Base-by-base conservation (phyloP, 192 early-diverging fungal species). In the Coemansia reversa region DNA sequence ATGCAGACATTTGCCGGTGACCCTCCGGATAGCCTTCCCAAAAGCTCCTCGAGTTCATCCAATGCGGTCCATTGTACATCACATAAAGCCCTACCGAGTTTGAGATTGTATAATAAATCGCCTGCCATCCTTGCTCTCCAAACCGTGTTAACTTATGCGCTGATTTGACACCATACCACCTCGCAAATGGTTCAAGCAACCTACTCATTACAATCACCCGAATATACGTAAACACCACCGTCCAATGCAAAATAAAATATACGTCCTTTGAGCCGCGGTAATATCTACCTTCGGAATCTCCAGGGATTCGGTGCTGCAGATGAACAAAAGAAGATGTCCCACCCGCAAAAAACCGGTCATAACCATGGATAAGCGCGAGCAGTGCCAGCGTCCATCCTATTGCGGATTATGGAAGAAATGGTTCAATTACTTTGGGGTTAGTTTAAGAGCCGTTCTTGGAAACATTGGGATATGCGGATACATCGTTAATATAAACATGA, bases 61-160 rank as follows among this genome's bases (percentile, higher is more conserved):
- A 92, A 70, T 91, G 72, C 32, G 88, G 87, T 28, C 76, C 73
- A 50, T 86, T 61, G 62, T 84, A 86, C 87, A 91, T 88, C 54
- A 90, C 76, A 58, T 84, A 80, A 82, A 90, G 75, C 42, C 90
- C 90, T 18, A 77, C 63, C 11, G 83, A 51, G 77, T 84, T 85
- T 16, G 88, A 90, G 8, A 85, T 27, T 18, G 77, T 58, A 66
- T 89, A 91, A 79, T 87, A 91, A 5, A 87, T 60, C 7, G 85
- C 74, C 33, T 81, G 80, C 79, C 88, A 92, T 11, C 87, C 86
- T 54, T 92, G 89, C 66, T 92, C 91, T 47, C 86, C 84, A 45
- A 92, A 85, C 52, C 89, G 86, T 24, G 62, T 69, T 30, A 73
- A 27, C 45, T 83, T 79, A 66, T 62, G 72, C 20, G 29, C 23